These are phyloP conservation scores for Cynara cardunculus DNA, from an alignment of 129 eudicot species.

Conservation along the genomic window DNA sequence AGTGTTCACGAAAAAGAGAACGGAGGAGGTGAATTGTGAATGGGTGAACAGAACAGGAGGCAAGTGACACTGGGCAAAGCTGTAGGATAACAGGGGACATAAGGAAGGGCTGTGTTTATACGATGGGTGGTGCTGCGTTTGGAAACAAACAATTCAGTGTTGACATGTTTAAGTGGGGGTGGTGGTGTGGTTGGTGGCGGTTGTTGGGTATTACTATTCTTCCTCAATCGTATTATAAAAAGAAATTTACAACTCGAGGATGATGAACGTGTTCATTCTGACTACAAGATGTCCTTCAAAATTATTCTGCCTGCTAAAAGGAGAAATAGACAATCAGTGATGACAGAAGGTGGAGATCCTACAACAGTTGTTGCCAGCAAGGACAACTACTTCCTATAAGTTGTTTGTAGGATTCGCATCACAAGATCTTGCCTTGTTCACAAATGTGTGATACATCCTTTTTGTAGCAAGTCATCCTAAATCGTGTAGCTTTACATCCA, in stretches of 20 bases:
- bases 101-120: no score
- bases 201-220: background rate
- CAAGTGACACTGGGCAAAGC: no score
- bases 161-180: background rate
- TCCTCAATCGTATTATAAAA: background rate
- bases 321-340: background rate
- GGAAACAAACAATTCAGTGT: background rate
- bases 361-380: background rate
- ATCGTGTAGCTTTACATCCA: background rate
- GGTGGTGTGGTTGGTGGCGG: background rate
- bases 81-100: no score
- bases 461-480: background rate
- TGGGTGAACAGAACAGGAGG: no score
- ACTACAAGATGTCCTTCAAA: background rate
- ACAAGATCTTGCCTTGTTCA: background rate
- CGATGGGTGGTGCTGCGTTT: background rate
- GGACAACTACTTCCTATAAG: background rate
- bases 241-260: background rate
- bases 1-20: no score
- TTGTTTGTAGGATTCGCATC: background rate
- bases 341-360: background rate
- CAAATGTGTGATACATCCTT: background rate
- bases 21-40: no score
- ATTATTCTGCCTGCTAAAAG: background rate
- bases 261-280: background rate